A percentile compares a stretch with the other conserved stretches of the same genome.
phyloP scores from a whole-genome alignment of 2,329 filamentous ascomycete genomes.

The Diaporthe sp. region DNA sequence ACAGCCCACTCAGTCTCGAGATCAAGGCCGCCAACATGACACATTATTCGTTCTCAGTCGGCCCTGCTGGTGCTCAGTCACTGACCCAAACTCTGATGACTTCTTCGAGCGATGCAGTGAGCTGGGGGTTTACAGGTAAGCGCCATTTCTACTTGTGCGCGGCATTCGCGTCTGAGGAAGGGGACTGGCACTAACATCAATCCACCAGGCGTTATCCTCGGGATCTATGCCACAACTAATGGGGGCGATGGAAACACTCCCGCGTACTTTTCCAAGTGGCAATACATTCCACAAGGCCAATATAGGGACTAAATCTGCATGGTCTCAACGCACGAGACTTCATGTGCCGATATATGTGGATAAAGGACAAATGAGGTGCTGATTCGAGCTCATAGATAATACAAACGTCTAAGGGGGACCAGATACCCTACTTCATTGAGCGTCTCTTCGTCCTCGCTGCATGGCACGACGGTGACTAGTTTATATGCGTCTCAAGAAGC shows the following conservation, averaged over 20 bases:
- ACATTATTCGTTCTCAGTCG: conserved; percentile 58
- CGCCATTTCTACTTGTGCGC: neutral
- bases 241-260: conserved; percentile 57
- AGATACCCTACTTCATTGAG: no score
- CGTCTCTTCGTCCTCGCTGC: neutral
- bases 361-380: neutral
- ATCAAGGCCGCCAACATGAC: conserved; percentile 60
- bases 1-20: conserved; percentile 53
- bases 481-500: neutral
- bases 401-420: no score
- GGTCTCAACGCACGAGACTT: neutral
- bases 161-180: neutral
- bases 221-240: conserved; percentile 67
- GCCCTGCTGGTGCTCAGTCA: conserved; percentile 49
- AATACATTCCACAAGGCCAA: conserved; percentile 56
- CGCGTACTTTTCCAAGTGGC: conserved; percentile 64
- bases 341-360: neutral
- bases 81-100: conserved; percentile 50
- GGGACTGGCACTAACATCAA: neutral
- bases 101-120: conserved; percentile 53
- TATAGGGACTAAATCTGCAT: conserved; percentile 47
- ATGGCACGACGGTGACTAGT: neutral
- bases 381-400: neutral
- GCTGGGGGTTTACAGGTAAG: conserved; percentile 57
- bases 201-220: conserved; percentile 59